These are phyloP conservation scores for Aspergillus phoenicis DNA, from an alignment of 2,329 filamentous ascomycete species.

Conservation along the genomic window DNA sequence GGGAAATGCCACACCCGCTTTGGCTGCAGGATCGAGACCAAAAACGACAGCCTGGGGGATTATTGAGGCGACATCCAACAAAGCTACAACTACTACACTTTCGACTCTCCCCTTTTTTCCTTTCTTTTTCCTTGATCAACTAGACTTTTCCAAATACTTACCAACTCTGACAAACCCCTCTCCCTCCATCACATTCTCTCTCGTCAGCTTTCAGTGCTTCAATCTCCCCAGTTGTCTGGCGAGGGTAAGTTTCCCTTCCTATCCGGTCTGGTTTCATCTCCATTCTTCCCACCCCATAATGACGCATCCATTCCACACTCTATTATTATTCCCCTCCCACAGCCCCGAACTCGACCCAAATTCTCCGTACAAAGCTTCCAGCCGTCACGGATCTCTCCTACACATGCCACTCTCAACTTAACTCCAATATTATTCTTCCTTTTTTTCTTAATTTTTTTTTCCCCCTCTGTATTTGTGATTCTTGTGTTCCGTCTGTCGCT, in stretches of 20 bases:
- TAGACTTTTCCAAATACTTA: neutral
- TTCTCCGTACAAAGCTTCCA: constrained; percentile 25
- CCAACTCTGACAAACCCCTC: constrained; percentile 3
- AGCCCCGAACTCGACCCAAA: constrained; percentile 24
- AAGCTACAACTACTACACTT: neutral
- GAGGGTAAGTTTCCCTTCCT: constrained; percentile 7
- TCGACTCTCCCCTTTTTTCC: neutral
- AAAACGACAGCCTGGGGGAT: constrained; percentile 19
- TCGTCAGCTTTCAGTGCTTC: neutral
- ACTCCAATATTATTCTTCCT: neutral
- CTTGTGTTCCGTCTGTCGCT: constrained; percentile 3
- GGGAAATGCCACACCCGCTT: constrained; percentile 16
- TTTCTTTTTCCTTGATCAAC: constrained; percentile 6
- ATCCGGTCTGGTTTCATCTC: constrained; percentile 6
- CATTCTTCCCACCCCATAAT: constrained; percentile 31
- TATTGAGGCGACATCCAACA: constrained; percentile 21
- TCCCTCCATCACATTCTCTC: constrained; percentile 8
- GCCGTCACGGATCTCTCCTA: constrained; percentile 17
- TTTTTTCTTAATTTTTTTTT: neutral
- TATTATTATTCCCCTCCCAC: constrained; percentile 15
- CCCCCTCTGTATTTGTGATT: constrained; percentile 3
- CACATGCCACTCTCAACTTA: constrained; percentile 23
- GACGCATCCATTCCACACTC: constrained; percentile 38
- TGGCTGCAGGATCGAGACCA: constrained; percentile 28
- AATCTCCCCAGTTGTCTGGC: neutral